Evolutionary conservation across 768 basidiomycete genomes (phyloP), one percentile per base, ranked within the genome.

Genomic region (Bullera alba): DNA sequence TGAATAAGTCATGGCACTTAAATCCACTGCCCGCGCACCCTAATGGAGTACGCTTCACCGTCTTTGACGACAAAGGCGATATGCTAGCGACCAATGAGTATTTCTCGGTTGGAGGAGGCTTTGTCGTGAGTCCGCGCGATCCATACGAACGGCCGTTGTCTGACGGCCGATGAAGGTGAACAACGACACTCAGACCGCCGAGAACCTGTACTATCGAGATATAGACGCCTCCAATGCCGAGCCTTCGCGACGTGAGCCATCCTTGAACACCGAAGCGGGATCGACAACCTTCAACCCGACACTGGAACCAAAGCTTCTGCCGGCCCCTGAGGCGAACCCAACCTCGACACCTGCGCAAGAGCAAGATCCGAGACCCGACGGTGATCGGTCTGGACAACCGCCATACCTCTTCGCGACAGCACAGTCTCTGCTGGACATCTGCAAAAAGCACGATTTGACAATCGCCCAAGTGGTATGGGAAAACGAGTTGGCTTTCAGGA

Each of bases 81-180:
- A 74, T 96, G 53, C 76, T 97, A 50, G 92, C 92, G 1, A 91
- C 88, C 12, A 96, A 97, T 60, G 87, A 91, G 67, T 97, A 93
- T 63, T 95, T 87, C 67, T 82, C 86, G 48, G 89, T 95, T 42
- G 89, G 90, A 2, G 60, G 60, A 4, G 60, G 60, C 15, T 61
- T 61, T 39, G 60, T 61, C 29, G 54, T 51, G 39, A 32, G 41
- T 34, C 23, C 27, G 16, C 12, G 6, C 8, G 22, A 15, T 28
- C 47, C 5, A 14, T 42, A 15, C 21, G 17, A 23, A 12, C 49
- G n/a, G 14, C 10, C 17, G 5, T 17, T 6, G 30, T 21, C 7
- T 25, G 26, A 50, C 14, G 12, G n/a, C 22, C 5, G 7, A 8
- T 44, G 48, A 12, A 36, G 2, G 89, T 95, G 22, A 95, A 95